A percentile compares a stretch with the other conserved stretches of the same genome.
phyloP scores from a whole-genome alignment of 2,329 filamentous ascomycete genomes.

The Neofusicoccum kwambonambiense region DNA sequence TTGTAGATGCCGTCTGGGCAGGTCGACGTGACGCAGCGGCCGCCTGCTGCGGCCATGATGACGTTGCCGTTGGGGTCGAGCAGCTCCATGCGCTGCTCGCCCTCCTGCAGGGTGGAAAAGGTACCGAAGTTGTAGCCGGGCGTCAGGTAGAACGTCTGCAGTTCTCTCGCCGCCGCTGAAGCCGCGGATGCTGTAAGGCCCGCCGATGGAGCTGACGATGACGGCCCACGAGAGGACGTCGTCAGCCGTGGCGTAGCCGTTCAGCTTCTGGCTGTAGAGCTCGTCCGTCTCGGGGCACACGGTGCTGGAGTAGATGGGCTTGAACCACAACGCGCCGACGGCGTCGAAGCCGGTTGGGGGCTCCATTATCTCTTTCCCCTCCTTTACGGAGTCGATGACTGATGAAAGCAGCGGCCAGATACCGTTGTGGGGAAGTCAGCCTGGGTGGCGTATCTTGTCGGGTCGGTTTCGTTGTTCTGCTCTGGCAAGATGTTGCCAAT shows the following conservation, averaged over 20 bases:
- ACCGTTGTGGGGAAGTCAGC: slow-evolving; percentile 28
- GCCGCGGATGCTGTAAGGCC: neutral
- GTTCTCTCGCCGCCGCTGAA: neutral
- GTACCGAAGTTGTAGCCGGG: neutral
- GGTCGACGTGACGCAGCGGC: neutral
- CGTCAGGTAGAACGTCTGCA: neutral
- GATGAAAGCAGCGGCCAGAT: slow-evolving; percentile 38
- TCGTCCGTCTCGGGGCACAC: neutral
- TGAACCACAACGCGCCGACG: slow-evolving; percentile 6
- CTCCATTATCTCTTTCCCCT: neutral
- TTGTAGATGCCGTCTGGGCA: slow-evolving; percentile 7
- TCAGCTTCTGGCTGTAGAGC: neutral
- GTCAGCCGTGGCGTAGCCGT: neutral
- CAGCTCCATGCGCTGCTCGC: neutral
- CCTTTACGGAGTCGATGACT: slow-evolving; percentile 37
- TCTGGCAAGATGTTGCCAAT: slow-evolving; percentile 37
- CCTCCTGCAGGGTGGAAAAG: neutral
- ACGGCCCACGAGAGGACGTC: neutral
- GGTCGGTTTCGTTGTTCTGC: slow-evolving; percentile 24
- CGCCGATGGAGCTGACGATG: neutral
- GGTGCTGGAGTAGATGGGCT: neutral
- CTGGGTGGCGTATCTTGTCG: slow-evolving; percentile 28
- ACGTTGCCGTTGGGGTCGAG: neutral
- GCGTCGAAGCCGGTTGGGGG: neutral
- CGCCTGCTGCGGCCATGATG: neutral